A percentile compares a stretch with the other conserved stretches of the same genome.
phyloP scores from a whole-genome alignment of 1,284 basidiomycete species.

The Cryptococcus deneoformans region DNA sequence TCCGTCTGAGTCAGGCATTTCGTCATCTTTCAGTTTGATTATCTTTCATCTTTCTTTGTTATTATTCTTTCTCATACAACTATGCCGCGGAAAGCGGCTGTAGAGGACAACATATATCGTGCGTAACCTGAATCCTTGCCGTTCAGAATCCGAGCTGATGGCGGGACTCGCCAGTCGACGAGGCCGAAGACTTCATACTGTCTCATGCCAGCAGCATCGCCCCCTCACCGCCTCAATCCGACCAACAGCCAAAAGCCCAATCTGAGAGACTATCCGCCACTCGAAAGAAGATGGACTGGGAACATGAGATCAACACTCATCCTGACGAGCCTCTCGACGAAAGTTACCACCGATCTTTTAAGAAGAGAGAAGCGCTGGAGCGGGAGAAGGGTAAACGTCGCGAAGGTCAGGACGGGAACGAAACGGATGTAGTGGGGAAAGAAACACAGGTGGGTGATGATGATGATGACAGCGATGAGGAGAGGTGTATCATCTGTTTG shows the following conservation, averaged over 20 bases:
- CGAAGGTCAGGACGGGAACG: neutral
- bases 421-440: neutral
- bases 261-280: slow-evolving; percentile 13
- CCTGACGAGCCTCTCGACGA: slow-evolving; percentile 23
- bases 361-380: neutral
- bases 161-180: slow-evolving; percentile 23
- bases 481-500: slow-evolving; percentile 64
- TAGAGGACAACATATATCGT: slow-evolving; percentile 24
- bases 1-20: neutral
- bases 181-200: slow-evolving; percentile 39
- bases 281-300: slow-evolving; percentile 37
- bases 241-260: slow-evolving; percentile 9
- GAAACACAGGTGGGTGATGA: neutral
- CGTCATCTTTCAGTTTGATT: neutral
- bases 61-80: neutral
- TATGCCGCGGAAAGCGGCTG: slow-evolving; percentile 26
- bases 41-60: neutral
- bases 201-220: slow-evolving; percentile 26
- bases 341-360: neutral
- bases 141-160: neutral
- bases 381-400: slow-evolving; percentile 1
- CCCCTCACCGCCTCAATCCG: slow-evolving; percentile 25
- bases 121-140: neutral
- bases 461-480: slow-evolving; percentile 25
- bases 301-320: slow-evolving; percentile 20